Percentiles rank a stretch among this genome's conserved stretches.
phyloP scores from a whole-genome alignment of 2,329 filamentous ascomycete genomes.

The Pseudogymnoascus sp. region DNA sequence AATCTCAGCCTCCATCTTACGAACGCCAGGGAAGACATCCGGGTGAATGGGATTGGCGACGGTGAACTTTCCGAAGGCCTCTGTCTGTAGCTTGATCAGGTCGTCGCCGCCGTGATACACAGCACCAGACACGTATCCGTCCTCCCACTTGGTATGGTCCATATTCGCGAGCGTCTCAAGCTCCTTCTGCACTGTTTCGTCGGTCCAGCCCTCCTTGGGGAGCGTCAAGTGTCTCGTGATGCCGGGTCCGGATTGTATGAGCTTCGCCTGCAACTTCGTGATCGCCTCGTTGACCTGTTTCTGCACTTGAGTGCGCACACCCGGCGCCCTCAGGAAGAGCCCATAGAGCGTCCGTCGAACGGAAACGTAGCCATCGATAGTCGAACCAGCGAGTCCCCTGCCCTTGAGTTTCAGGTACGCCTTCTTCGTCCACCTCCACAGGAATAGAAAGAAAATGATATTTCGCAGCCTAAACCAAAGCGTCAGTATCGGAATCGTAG shows the following conservation, averaged over 20 bases:
- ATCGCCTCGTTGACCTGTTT: conserved; percentile 75
- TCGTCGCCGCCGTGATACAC: conserved; percentile 91
- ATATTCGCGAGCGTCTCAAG: conserved; percentile 69
- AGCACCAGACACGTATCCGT: conserved; percentile 85
- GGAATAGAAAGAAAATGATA: conserved; percentile 78
- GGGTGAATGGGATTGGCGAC: conserved; percentile 96
- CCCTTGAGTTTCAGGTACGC: conserved; percentile 78
- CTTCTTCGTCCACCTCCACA: conserved; percentile 74
- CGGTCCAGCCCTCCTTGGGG: conserved; percentile 74
- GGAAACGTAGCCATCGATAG: conserved; percentile 64
- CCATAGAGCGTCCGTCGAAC: conserved; percentile 69
- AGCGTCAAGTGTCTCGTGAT: conserved; percentile 66
- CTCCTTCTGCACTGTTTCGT: conserved; percentile 71
- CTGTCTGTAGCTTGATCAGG: conserved; percentile 74
- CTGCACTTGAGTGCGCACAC: conserved; percentile 77
- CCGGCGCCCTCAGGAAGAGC: conserved; percentile 76
- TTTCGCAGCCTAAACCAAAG: conserved; percentile 60
- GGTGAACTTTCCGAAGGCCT: conserved; percentile 89
- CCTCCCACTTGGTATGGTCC: conserved; percentile 95
- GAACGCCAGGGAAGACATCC: conserved; percentile 92
- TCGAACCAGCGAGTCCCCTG: conserved; percentile 73
- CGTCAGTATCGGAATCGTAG: neutral
- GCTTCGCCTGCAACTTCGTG: conserved; percentile 71
- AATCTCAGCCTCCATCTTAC: conserved; percentile 98
- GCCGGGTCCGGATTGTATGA: conserved; percentile 64